Evolutionary conservation across 352 stramenopile genomes (phyloP), one percentile per base, ranked within the genome.

Genomic region (Phytophthora kernoviae): DNA sequence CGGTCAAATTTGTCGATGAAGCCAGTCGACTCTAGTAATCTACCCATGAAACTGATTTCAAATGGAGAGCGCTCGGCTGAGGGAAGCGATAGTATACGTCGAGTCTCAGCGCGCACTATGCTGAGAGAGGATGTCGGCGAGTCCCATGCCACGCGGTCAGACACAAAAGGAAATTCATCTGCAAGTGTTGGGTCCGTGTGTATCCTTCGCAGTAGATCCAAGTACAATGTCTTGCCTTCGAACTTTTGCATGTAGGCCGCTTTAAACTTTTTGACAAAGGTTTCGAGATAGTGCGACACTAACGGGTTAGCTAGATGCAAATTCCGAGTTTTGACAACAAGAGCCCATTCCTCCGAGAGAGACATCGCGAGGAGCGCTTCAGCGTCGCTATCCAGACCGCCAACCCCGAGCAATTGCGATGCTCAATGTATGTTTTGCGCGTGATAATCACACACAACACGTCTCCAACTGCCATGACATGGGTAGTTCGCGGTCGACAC

Each of bases 241-340:
- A 92, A 90, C 42, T 91, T 91, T 32, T 90, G 75, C 43, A 82
- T 83, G 54, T 91, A 90, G 2, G 79, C 77, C 5, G 75, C 70
- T 47, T 94, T 90, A 47, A 94, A 94, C 54, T 86, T 78, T 51
- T 86, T 79, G 17, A 94, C 85, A 63, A 92, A 90, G 2, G 65
- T 87, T 43, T 88, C 72, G 12, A 94, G 65, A 66, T 90, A 70
- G 20, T 81, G 74, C 6, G 84, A 75, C 1, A 94, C 82, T 5
- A 75, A 54, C 2, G 84, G 82, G 37, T 94, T 94, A 4, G 79
- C 79, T 12, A 90, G 55, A 22, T 87, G 78, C 21, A 91, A 33
- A 21, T 87, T 79, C 24, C 75, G 77, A 12, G 81, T 81, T 57
- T 84, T 86, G 18, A 79, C 62, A 5, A 78, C 68, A 26, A 92